Evolutionary conservation across 371 early-diverging fungal species (phyloP).

Genomic region (Actinomortierella ambigua): DNA sequence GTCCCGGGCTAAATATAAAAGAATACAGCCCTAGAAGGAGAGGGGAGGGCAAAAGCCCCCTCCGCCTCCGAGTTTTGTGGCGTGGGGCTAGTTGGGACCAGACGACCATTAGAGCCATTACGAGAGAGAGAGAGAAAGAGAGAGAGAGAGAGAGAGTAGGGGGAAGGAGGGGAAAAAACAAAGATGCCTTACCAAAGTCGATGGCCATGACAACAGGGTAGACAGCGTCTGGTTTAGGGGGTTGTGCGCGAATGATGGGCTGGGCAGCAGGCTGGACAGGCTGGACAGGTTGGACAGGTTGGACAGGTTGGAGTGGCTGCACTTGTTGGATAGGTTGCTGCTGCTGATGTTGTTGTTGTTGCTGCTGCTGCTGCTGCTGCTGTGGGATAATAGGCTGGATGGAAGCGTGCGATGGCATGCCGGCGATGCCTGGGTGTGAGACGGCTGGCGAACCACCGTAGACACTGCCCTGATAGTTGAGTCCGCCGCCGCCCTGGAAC

Average conservation of each 20-base stretch:
- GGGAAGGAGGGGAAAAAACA: not conserved
- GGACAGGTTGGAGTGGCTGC: constrained; percentile 11
- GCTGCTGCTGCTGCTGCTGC: constrained; percentile 5
- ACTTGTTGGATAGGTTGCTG: constrained; percentile 5
- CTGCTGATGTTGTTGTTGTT: constrained; percentile 3
- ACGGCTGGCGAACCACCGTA: constrained; percentile 8
- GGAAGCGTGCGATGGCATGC: too few relatives aligned
- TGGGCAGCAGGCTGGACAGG: constrained; percentile 2
- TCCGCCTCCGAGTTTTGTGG: too few relatives aligned
- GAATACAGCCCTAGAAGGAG: too few relatives aligned
- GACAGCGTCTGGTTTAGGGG: constrained; percentile 45
- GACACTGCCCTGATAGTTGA: constrained; percentile 31
- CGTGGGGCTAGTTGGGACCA: too few relatives aligned
- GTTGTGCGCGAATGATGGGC: constrained; percentile 14
- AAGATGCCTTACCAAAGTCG: constrained; percentile 52
- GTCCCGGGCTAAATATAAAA: too few relatives aligned
- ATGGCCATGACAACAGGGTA: constrained; percentile 65
- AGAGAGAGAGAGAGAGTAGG: not conserved
- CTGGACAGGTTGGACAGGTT: constrained; percentile 4
- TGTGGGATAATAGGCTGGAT: too few relatives aligned
- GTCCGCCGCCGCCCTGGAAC: constrained; percentile 19
- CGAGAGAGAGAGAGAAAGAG: not conserved
- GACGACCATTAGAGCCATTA: too few relatives aligned
- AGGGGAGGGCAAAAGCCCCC: too few relatives aligned
- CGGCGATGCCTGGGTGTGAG: too few relatives aligned